Percentiles rank a stretch among this genome's conserved stretches.
phyloP scores from a whole-genome alignment of 2,329 filamentous ascomycete species.

The Tympanopsis confertula region DNA sequence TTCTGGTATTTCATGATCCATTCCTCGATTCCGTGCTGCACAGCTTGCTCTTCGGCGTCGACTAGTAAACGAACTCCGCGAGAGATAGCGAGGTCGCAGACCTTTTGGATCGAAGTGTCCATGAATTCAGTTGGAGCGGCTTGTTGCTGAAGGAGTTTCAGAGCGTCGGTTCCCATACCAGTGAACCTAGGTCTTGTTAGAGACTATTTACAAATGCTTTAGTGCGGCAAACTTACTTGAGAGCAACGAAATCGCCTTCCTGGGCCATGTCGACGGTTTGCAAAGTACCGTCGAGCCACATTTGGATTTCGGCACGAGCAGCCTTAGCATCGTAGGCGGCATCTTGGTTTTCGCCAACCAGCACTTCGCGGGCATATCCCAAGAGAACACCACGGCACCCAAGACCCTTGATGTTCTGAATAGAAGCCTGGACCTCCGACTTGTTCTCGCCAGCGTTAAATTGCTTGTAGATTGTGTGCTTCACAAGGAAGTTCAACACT shows the following conservation, averaged over 20 bases:
- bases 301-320: not conserved
- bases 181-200: constrained; percentile 46
- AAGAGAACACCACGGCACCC: not conserved
- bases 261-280: constrained; percentile 13
- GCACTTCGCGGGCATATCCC: not conserved
- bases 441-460: constrained; percentile 1
- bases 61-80: constrained; percentile 67
- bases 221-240: constrained; percentile 33
- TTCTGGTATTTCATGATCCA: constrained; percentile 71
- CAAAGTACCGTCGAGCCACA: constrained; percentile 1
- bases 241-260: constrained; percentile 48
- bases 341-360: not conserved
- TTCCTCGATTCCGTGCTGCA: constrained; percentile 69
- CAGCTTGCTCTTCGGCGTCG: constrained; percentile 71
- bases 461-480: not conserved
- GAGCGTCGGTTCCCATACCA: constrained; percentile 65
- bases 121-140: constrained; percentile 53
- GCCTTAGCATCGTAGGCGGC: not conserved
- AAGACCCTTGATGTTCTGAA: not conserved
- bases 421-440: not conserved
- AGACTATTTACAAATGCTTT: not conserved
- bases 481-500: not conserved
- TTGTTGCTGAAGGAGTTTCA: constrained; percentile 52
- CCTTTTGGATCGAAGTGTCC: constrained; percentile 56
- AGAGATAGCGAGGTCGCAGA: constrained; percentile 61